Evolutionary conservation across 805 yeast species (phyloP).

Genomic region (Henningerozyma blattae): DNA sequence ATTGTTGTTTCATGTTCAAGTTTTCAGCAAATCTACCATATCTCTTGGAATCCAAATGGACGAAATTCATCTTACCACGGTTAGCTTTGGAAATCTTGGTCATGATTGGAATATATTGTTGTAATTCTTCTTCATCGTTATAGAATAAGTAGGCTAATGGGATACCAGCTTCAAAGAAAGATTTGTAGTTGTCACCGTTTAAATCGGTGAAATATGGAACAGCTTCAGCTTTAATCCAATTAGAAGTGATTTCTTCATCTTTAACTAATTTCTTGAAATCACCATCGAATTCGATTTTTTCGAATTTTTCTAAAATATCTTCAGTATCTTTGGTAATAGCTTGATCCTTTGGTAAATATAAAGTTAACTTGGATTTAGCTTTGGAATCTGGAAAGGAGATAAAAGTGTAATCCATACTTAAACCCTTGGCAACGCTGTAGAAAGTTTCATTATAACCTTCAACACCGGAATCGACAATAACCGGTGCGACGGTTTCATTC

Average conservation of each 20-base stretch:
- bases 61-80: conserved; percentile 79
- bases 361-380: conserved; percentile 24
- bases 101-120: conserved; percentile 39
- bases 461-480: conserved; percentile 44
- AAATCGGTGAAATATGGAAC: conserved; percentile 41
- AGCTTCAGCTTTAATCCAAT: conserved; percentile 22
- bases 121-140: conserved; percentile 56
- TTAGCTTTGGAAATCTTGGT: conserved; percentile 54
- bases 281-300: conserved; percentile 23
- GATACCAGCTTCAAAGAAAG: conserved; percentile 55
- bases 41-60: conserved; percentile 68
- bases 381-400: conserved; percentile 30
- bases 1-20: conserved; percentile 74
- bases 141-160: conserved; percentile 90
- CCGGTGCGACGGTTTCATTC: conserved; percentile 32
- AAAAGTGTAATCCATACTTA: conserved; percentile 56
- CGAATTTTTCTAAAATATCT: conserved; percentile 4
- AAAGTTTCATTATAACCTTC: conserved; percentile 41
- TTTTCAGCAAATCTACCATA: conserved; percentile 85
- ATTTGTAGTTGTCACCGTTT: conserved; percentile 64
- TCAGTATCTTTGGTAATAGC: conserved; percentile 8
- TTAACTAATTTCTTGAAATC: conserved; percentile 8
- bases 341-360: conserved; percentile 20
- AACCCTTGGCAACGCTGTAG: conserved; percentile 44
- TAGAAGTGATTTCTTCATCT: conserved; percentile 35